Base-by-base conservation (phyloP, 768 basidiomycete genomes). In the Mycena metata region DNA sequence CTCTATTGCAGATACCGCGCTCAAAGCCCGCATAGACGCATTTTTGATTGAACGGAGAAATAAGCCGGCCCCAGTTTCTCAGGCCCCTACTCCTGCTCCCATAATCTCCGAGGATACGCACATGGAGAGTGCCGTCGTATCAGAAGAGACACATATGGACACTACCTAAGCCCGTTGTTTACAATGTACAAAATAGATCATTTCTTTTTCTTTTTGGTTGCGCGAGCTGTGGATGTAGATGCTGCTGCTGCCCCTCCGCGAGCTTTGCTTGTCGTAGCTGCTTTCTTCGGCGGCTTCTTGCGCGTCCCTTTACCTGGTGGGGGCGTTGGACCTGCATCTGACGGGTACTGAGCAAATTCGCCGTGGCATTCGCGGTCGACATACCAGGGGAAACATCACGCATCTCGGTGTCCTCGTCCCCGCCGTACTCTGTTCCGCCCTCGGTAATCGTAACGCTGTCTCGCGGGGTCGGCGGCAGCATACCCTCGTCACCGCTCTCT, bases 401-500 rank as follows among this genome's bases (percentile, higher is more conserved):
- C 76, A 83, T 85, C 66, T 91, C 91, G 13, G 77, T 77, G 58
- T 86, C 87, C 10, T 91, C 92, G 42, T 93, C 92, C 47, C 82
- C 84, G 67, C 82, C 85, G 67, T 90, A 88, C 55, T 91, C 91
- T 7, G 90, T 91, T 12, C 89, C 89, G 10, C 73, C 87, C 71
- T 94, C 93, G 5, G 92, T 92, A 33, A 87, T 91, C 2, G 92
- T 93, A 19, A 89, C 83, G 69, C 91, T 93, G 39, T 88, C 90
- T 73, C 87, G 82, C 0, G 90, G 89, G 11, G 90, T 90, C 26
- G 86, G 88, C 19, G 78, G 82, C 7, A 79, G 80, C 30, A 58
- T 55, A 51, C 83, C 87, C 74, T 95, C 93, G 63, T 94, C 93
- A 9, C 89, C 92, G 68, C 92, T 94, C 77, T 94, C 92, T 75